These are phyloP conservation scores for Spergularia bocconei DNA, from an alignment of 148 eudicot genomes.

Conservation along the genomic window DNA sequence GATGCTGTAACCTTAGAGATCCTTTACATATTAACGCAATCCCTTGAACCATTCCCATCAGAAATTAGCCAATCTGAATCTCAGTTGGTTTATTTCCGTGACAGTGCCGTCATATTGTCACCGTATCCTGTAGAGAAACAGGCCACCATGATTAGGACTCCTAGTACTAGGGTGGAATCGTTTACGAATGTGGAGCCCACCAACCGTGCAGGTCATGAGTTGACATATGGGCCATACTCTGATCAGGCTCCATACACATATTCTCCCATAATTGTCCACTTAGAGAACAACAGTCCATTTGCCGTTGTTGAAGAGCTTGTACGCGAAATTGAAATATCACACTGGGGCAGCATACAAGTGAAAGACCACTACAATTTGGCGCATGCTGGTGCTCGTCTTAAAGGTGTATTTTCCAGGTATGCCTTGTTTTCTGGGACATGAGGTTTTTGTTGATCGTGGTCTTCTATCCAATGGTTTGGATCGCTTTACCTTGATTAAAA, in stretches of 20 bases:
- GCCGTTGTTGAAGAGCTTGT: conserved; percentile 96
- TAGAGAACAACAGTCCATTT: conserved; percentile 89
- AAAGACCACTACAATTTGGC: conserved; percentile 76
- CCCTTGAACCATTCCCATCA: conserved; percentile 92
- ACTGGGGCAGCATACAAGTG: conserved; percentile 90
- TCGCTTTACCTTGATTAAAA: too few species aligned
- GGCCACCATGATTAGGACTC: conserved; percentile 64
- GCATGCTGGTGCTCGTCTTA: conserved; percentile 91
- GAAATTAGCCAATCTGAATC: conserved; percentile 93
- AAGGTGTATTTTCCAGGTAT: conserved; percentile 95
- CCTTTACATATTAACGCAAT: conserved; percentile 68
- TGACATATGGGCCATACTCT: conserved; percentile 88
- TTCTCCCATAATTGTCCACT: conserved; percentile 74
- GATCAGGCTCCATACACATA: conserved; percentile 59
- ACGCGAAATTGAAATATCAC: conserved; percentile 93
- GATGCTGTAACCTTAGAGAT: conserved; percentile 68
- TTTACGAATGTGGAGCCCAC: conserved; percentile 77
- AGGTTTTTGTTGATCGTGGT: conserved; percentile 6
- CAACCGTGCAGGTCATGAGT: conserved; percentile 57
- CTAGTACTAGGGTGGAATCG: conserved; percentile 77
- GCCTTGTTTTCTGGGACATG: not conserved
- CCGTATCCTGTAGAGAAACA: conserved; percentile 77
- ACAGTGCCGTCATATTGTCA: conserved; percentile 79
- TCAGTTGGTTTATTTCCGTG: conserved; percentile 90
- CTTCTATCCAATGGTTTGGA: too few species aligned